These are phyloP conservation scores for Stagonosporopsis cucurbitacearum DNA, from an alignment of 2,329 filamentous ascomycete genomes.

Conservation along the genomic window DNA sequence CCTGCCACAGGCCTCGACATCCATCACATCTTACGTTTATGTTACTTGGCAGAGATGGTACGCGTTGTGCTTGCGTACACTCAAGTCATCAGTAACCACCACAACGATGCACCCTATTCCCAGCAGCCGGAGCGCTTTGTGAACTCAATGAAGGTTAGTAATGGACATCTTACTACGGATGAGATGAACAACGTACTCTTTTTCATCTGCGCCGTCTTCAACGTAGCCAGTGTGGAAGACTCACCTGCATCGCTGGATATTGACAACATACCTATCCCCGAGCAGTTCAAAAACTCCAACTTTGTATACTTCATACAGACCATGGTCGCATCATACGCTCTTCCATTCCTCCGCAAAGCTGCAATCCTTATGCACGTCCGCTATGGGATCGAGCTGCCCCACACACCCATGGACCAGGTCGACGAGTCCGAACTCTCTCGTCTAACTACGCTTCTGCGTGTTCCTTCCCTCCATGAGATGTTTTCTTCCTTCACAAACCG, in stretches of 20 bases:
- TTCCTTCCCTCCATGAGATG: conserved; percentile 82
- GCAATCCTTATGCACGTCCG: conserved; percentile 84
- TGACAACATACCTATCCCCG: conserved; percentile 33
- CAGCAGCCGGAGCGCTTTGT: conserved; percentile 32
- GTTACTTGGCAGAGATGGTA: conserved; percentile 88
- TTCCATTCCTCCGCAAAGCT: conserved; percentile 88
- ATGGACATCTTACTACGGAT: conserved; percentile 30
- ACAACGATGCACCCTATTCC: conserved; percentile 16
- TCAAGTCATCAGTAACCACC: conserved; percentile 16
- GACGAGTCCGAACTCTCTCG: conserved; percentile 81
- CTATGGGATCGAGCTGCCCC: conserved; percentile 86
- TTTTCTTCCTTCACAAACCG: conserved; percentile 63
- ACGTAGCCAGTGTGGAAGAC: conserved; percentile 34
- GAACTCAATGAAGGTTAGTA: conserved; percentile 34
- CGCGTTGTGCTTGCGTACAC: conserved; percentile 72
- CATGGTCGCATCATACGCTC: conserved; percentile 77
- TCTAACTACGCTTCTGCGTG: conserved; percentile 73
- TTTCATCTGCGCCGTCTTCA: conserved; percentile 44
- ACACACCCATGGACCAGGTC: conserved; percentile 60
- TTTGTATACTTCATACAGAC: conserved; percentile 47
- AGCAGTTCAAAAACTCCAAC: conserved; percentile 35
- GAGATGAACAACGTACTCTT: conserved; percentile 40
- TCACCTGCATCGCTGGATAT: conserved; percentile 33
- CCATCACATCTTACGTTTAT: conserved; percentile 79
- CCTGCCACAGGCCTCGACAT: conserved; percentile 75